phyloP scores from a whole-genome alignment of 805 yeast species.

The Schizosaccharomyces lindneri region DNA sequence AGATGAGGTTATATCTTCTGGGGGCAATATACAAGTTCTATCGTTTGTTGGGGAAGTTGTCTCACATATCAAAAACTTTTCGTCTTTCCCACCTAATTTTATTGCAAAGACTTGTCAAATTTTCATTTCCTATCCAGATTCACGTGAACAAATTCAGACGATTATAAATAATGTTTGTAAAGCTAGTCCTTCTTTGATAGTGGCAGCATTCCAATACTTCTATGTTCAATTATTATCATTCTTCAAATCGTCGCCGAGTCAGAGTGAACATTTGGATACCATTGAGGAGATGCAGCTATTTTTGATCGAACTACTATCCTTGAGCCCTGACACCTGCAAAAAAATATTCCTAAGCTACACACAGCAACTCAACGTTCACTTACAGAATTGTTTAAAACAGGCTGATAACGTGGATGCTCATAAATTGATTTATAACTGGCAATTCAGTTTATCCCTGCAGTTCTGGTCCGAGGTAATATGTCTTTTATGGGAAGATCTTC shows the following conservation, averaged over 20 bases:
- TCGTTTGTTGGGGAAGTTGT: neutral
- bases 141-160: neutral
- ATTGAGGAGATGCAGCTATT: neutral
- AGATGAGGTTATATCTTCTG: neutral
- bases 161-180: neutral
- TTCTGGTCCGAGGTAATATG: slow-evolving; percentile 43
- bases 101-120: neutral
- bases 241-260: neutral
- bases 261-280: neutral
- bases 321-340: neutral
- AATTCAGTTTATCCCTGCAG: slow-evolving; percentile 77
- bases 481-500: slow-evolving; percentile 5
- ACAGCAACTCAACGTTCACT: slow-evolving; percentile 79
- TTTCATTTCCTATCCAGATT: neutral
- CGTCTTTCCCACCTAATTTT: neutral
- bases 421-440: slow-evolving; percentile 88
- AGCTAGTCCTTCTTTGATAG: neutral
- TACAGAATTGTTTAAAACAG: slow-evolving; percentile 57
- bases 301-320: neutral
- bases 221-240: neutral
- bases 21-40: neutral
- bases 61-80: neutral
- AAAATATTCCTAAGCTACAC: slow-evolving; percentile 56
- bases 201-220: neutral
- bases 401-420: slow-evolving; percentile 33